Base-by-base conservation (phyloP, 2,329 filamentous ascomycete species). In the Pleurostoma richardsiae region DNA sequence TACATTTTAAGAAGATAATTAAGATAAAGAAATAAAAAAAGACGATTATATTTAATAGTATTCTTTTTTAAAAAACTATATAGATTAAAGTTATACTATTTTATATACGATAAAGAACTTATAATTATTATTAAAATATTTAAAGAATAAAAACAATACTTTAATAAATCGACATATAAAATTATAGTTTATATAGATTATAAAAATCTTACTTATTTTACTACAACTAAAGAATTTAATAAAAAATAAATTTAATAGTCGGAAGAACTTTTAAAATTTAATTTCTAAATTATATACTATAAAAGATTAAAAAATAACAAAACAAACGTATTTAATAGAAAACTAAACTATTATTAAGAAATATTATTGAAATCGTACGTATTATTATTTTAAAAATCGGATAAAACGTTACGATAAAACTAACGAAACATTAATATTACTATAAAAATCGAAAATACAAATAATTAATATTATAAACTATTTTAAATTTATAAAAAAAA, bases 191-290 rank as follows among this genome's bases (percentile, higher is more conserved):
- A 50, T 41, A 54, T 46, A 27, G 49, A 59, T 45, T 46, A 63
- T 49, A 55, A 59, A 42, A 63, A 63, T 28, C 42, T 65, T 26
- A 39, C 48, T 19, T 56, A 56, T 39, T 65, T 65, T 45, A 60
- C 51, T 7, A 57, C 44, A 2, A 58, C 36, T 4, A 58, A 58
- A 43, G 36, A 49, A 5, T 41, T 65, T 6, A 64, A 56, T 47
- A 30, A 44, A 42, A 33, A 51, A 29, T 51, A 67, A 52, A 52
- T 49, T 2, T 28, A 54, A 49, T 65, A 46, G 57, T 41, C 49
- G 5, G 55, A 60, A 48, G 47, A 49, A 11, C 49, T 58, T 10
- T 47, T 49, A 6, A 29, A 44, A 42, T 57, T 56, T 29, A 51
- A 61, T 41, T 61, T 62, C 39, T 48, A 39, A 26, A 61, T 61